Evolutionary conservation across 192 early-diverging fungal genomes (phyloP), one percentile per base, ranked within the genome.

Genomic region (Lunasporangiospora selenospora): DNA sequence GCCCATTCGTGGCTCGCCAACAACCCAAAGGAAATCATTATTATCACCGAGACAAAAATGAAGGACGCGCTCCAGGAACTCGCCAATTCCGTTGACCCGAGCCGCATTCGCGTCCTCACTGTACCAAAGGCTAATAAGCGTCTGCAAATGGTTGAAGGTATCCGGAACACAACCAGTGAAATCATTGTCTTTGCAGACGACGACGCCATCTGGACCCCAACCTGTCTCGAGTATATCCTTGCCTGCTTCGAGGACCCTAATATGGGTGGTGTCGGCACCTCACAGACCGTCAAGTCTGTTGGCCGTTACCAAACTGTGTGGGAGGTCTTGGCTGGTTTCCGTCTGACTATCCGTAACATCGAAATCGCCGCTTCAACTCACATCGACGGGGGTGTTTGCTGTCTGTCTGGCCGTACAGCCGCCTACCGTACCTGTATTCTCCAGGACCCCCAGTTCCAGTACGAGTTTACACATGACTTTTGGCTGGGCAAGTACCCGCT

Each of bases 301-400:
- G 81, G 81, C 26, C 80, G 82, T 7, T 76, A 71, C 45, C 85
- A 87, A 66, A 89, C 89, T 0, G 73, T 89, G 13, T 90, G 89
- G 89, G 88, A 90, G 27, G 87, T 89, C 46, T 67, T 90, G 10
- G 84, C 89, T 16, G 89, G 87, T 6, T 90, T 83, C 58, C 82
- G 89, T 15, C 63, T 90, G 36, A 85, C 89, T 7, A 87, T 88
- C 52, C 80, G 89, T 15, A 90, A 90, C 46, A 87, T 90, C 45
- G 89, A 90, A 54, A 86, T 90, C 54, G 87, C 87, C 3, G 81
- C 89, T 0, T 86, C 87, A 21, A 89, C 89, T 0, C 87, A 90
- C 52, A 90, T 90, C 34, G 89, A 90, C 47, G 89, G 89, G 27
- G 89, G 89, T 11, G 81, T 90, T 12, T 89, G 87, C 48, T 90